These are phyloP conservation scores for Russula lepida DNA, from an alignment of 768 basidiomycete genomes.

Conservation along the genomic window DNA sequence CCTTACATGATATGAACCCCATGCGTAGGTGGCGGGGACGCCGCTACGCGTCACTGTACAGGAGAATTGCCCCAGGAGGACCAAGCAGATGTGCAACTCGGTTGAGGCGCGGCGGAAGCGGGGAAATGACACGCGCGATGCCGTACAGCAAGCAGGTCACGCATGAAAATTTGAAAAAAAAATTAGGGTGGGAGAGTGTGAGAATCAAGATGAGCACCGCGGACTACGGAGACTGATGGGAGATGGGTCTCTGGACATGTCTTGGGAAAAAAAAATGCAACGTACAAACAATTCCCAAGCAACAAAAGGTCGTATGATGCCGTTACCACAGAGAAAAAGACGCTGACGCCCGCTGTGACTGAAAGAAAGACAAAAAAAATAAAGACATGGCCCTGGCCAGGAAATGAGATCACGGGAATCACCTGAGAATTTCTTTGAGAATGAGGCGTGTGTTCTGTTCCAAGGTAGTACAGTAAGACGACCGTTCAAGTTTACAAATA, in stretches of 20 bases:
- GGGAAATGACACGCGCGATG: conserved; percentile 13
- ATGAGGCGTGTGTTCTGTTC: background rate
- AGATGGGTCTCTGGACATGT: conserved; percentile 10
- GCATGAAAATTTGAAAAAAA: background rate
- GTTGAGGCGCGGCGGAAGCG: conserved; percentile 17
- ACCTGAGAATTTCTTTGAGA: background rate
- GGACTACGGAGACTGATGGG: conserved; percentile 4
- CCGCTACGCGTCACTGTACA: conserved; percentile 15
- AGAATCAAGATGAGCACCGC: conserved; percentile 1
- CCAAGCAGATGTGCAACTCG: conserved; percentile 13
- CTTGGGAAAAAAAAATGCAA: background rate
- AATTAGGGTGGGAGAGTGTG: background rate
- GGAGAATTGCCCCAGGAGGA: conserved; percentile 17
- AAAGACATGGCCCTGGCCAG: conserved; percentile 11
- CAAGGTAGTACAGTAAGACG: background rate
- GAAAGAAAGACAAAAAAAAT: background rate
- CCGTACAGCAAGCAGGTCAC: background rate
- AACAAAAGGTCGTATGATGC: conserved; percentile 1
- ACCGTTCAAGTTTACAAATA: background rate
- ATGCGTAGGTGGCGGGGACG: conserved; percentile 3
- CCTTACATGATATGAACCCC: conserved; percentile 19
- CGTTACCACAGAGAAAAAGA: background rate
- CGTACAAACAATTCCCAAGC: background rate
- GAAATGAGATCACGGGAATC: conserved; percentile 6
- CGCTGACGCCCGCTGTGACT: background rate